A percentile compares a stretch with the other conserved stretches of the same genome.
phyloP scores from a whole-genome alignment of 106 monocot species.

The Posidonia australis region DNA sequence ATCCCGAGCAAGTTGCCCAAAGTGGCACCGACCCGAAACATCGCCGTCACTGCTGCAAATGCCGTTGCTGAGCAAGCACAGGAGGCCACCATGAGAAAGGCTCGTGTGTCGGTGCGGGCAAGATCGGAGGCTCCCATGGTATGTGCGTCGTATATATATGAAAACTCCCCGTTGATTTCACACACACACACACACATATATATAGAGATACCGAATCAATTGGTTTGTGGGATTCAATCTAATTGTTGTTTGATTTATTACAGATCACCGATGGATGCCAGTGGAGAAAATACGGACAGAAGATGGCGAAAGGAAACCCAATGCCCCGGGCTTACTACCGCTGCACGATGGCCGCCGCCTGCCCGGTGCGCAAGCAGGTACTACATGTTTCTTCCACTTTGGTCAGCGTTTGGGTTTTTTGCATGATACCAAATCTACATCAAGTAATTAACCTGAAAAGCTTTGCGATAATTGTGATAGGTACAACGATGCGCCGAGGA shows the following conservation, averaged over 20 bases:
- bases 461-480: constrained; percentile 1
- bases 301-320: constrained; percentile 78
- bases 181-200: not conserved
- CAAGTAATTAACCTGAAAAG: too few relatives aligned
- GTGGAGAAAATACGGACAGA: constrained; percentile 84
- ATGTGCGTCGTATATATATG: not conserved
- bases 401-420: too few relatives aligned
- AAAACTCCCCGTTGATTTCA: not conserved
- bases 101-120: constrained; percentile 88
- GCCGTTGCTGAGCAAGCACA: constrained; percentile 34
- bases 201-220: not conserved
- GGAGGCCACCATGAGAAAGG: constrained; percentile 89
- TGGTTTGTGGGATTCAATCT: not conserved
- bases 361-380: constrained; percentile 86
- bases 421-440: too few relatives aligned
- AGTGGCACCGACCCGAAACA: constrained; percentile 5
- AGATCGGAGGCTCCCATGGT: constrained; percentile 97
- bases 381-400: too few relatives aligned
- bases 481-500: constrained; percentile 78
- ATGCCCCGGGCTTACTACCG: constrained; percentile 72
- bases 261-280: constrained; percentile 95
- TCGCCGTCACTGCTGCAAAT: not conserved
- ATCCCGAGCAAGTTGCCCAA: constrained; percentile 22
- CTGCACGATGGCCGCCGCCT: constrained; percentile 72
- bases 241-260: not conserved